Base-by-base conservation (phyloP, 208 protist genomes). In the Crithidia sp. region DNA sequence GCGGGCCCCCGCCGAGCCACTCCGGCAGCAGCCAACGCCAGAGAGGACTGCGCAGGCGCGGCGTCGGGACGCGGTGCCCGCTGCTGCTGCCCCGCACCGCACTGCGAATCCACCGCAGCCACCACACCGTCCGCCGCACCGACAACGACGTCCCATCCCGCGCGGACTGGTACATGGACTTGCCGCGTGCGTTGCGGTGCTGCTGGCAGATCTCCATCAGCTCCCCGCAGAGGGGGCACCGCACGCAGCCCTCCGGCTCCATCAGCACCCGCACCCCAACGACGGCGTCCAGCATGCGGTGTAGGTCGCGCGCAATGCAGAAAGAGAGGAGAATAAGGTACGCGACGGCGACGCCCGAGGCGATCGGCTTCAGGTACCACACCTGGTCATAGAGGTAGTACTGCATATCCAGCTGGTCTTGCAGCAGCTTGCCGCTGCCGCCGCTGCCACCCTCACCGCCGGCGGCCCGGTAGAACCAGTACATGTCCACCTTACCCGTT, bases 181-280 rank as follows among this genome's bases (percentile, higher is more conserved):
- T 57, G 7, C 67, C 57, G 54, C 72, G 71, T 17, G 63, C 12
- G 66, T 67, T 41, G 67, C 58, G 47, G 71, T 55, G 71, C 43
- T 57, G 67, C 57, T 76, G 69, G 43, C 41, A 68, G 40, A 60
- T 39, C 60, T 72, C 71, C 64, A 85, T 79, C 56, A 85, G 62
- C 67, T 87, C 80, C 4, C 82, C 81, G 59, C 87, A 92, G 4
- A 92, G 69, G 16, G 87, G 87, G 57, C 84, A 92, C 47, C 82
- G 84, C 44, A 78, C 64, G 70, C 67, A 83, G 14, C 87, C 84
- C 62, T 88, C 84, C 0, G 84, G 74, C 74, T 88, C 82, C 72
- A 76, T 82, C 52, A 92, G 66, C 17, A 74, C 66, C 3, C 79
- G 79, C 73, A 92, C 80, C 7, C 87, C 87, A 14, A 86, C 60